Evolutionary conservation across 352 stramenopile species (phyloP), one percentile per base, ranked within the genome.

Genomic region (Phytophthora pinifolia): DNA sequence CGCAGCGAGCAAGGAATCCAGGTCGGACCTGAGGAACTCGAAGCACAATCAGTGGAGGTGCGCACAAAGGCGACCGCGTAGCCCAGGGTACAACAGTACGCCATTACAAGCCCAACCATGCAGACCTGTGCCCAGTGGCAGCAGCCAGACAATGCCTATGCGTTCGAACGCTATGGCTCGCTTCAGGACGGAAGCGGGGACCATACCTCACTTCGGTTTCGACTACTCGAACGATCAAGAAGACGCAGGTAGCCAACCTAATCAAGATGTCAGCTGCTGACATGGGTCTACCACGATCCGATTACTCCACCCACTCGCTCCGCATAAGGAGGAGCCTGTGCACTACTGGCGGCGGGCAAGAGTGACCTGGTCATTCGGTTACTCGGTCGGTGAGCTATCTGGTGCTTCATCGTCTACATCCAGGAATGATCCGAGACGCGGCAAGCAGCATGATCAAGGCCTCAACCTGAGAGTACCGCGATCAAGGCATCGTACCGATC

Each of bases 401-500:
- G 64, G 54, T 69, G 64, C n/a, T 69, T 67, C 18, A 39, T 31
- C 0, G 60, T 69, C 0, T 69, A 64, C 39, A 58, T 54, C 47
- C 53, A 5, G 59, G 47, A 8, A 63, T 63, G 53, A 9, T 64
- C 5, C 48, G 44, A 3, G 60, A 65, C 18, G 49, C 54, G 14
- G 60, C 60, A 62, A 62, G 46, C 9, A 29, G 35, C 46, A 67
- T n/a, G n/a, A n/a, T n/a, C n/a, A n/a, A n/a, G n/a, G n/a, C n/a
- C n/a, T n/a, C n/a, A n/a, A n/a, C n/a, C 54, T 52, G 45, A 20
- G 45, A 52, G 18, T 33, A 6, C 45, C 3, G 33, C 20, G 18
- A 52, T 31, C 37, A n/a, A 45, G 37, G 37, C 18, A 30, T 31
- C 37, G 7, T 45, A 31, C 37, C 18, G 18, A 45, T n/a, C n/a